Conservation (phyloP, 2,329 filamentous ascomycete genomes). For the Colletotrichum liriopes region DNA sequence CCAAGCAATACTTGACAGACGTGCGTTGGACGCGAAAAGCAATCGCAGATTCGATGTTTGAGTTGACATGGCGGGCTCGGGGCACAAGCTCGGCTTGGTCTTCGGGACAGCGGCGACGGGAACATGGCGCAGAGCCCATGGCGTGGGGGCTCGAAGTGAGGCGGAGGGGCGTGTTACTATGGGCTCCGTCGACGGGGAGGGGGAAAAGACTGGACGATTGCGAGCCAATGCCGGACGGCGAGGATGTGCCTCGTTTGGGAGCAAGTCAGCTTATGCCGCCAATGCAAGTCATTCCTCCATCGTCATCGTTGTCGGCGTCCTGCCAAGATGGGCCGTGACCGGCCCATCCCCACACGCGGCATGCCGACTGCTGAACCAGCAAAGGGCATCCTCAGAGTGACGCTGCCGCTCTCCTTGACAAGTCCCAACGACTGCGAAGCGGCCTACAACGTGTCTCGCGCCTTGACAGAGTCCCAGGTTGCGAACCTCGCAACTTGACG, state of each 20-base stretch:
- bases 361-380: not conserved
- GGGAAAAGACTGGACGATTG: not conserved
- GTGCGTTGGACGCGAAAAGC: not conserved
- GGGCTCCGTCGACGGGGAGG: not conserved
- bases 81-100: not conserved
- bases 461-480: not conserved
- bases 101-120: not conserved
- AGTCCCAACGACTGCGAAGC: no score
- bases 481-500: not conserved
- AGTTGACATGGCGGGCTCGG: not conserved
- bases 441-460: not conserved
- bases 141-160: not conserved
- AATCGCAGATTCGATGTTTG: not conserved
- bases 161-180: not conserved
- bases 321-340: constrained; percentile 3
- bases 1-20: not conserved
- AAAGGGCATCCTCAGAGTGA: not conserved
- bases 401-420: not conserved
- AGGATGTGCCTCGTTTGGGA: not conserved
- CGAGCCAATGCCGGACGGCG: not conserved
- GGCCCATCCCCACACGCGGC: no score
- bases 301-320: not conserved
- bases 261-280: constrained; percentile 38
- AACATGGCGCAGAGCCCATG: not conserved
- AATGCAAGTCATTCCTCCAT: constrained; percentile 39